phyloP scores from a whole-genome alignment of 768 basidiomycete genomes.

The Ramaria sp. region DNA sequence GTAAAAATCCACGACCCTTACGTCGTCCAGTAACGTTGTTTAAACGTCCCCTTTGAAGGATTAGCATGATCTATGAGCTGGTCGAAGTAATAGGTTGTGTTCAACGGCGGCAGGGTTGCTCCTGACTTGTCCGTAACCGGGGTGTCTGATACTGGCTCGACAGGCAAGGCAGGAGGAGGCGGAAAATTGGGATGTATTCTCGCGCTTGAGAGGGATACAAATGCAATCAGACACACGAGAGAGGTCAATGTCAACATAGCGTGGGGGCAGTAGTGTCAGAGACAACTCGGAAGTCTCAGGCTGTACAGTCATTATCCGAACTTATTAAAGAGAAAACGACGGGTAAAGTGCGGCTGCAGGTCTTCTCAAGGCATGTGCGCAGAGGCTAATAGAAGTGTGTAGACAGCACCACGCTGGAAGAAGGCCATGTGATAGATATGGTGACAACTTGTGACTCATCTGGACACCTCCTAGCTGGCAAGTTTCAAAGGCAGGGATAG shows the following conservation, averaged over 20 bases:
- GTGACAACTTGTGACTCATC: no score
- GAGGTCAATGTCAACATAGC: background rate
- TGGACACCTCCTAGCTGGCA: no score
- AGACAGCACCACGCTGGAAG: no score
- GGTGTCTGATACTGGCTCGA: background rate
- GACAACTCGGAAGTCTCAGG: no score
- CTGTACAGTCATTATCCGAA: no score
- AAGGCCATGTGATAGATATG: no score
- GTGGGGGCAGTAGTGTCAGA: no score
- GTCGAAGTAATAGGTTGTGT: conserved; percentile 41
- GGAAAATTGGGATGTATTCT: conserved; percentile 1
- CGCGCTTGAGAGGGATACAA: background rate
- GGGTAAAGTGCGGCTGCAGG: no score
- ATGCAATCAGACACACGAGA: background rate
- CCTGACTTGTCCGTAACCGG: background rate
- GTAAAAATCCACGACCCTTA: conserved; percentile 21
- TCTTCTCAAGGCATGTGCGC: no score
- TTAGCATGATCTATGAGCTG: conserved; percentile 40
- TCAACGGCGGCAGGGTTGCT: conserved; percentile 19
- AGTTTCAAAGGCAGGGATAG: no score
- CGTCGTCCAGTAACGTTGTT: conserved; percentile 63
- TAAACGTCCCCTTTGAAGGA: conserved; percentile 61
- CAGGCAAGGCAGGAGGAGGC: background rate
- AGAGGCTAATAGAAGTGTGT: no score
- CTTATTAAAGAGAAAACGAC: no score